Base-by-base conservation (phyloP, 1,284 basidiomycete species). In the Fistulinella cinereoalba region DNA sequence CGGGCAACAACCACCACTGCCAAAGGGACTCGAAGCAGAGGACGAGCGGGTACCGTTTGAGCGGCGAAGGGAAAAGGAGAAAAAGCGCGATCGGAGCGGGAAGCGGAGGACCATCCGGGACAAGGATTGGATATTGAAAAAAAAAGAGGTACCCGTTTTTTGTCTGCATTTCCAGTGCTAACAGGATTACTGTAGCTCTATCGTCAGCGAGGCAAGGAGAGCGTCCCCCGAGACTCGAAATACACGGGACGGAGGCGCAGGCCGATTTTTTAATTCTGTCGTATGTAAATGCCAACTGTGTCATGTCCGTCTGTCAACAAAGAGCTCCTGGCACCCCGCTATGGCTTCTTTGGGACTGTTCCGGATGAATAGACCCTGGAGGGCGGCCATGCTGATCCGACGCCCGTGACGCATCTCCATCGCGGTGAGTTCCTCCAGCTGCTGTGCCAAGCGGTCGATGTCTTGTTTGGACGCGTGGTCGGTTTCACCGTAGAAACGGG, bases 281-380 rank as follows among this genome's bases (percentile, higher is more conserved):
- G n/a, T n/a, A n/a, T n/a, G n/a, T 47, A 44, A 49, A 47, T 50
- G 50, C 37, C 45, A 31, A n/a, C 22, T 25, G 21, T 46, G 32
- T 67, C 51, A 64, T 46, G 55, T 57, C 51, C 56, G 64, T 67
- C 62, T 70, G 48, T 58, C 49, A 16, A 67, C 58, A 51, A 83
- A 83, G 44, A 85, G 67, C 32, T 79, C 76, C 36, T 66, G 70
- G 58, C 81, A 80, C 31, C 70, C 73, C 37, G 54, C 64, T 4
- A 92, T 65, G 12, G 86, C 90, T 29, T 85, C 80, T 56, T 65
- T 70, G 22, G 87, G 79, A 28, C 71, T 73, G 59, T 80, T 82
- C 48, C 88, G 76, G 55, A 98, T 98, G 67, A 97, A 97, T 44
- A 90, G 77, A 15, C 94, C 94, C 61, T 98, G 94, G 47, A 98